Conservation (phyloP, 2,329 filamentous ascomycete species). For the Exophiala calicioides region DNA sequence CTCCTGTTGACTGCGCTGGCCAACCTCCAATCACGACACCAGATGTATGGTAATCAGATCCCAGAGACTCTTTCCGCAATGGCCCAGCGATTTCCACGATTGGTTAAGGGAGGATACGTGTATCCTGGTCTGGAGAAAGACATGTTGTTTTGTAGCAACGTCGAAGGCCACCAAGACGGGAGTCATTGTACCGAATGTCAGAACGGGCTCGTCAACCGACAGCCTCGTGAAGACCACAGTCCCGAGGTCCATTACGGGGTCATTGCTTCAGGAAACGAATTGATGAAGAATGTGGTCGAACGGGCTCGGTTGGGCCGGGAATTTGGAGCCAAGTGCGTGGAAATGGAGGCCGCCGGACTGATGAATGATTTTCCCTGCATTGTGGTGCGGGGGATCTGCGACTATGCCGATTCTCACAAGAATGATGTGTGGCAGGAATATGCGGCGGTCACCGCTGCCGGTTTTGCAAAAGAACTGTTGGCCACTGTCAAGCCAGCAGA, state of each 20-base stretch:
- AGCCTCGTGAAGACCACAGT: no score
- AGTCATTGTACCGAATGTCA: not conserved
- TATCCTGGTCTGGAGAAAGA: no score
- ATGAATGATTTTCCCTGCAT: conserved; percentile 20
- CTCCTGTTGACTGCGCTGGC: conserved; percentile 30
- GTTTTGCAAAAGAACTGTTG: no score
- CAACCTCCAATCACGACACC: conserved; percentile 23
- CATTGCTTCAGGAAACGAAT: no score
- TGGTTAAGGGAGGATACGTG: not conserved
- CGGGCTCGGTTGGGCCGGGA: conserved; percentile 16
- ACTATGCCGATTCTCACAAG: conserved; percentile 17
- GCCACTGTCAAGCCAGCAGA: no score
- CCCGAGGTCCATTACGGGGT: no score
- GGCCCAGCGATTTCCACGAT: not conserved
- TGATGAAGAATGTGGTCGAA: conserved; percentile 19
- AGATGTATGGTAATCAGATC: conserved; percentile 9
- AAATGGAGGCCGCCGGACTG: conserved; percentile 20
- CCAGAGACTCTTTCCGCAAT: not conserved
- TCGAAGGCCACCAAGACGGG: not conserved
- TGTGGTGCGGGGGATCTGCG: conserved; percentile 19
- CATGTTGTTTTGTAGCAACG: no score
- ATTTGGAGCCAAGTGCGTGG: conserved; percentile 5
- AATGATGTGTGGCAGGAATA: no score
- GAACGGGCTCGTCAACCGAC: no score
- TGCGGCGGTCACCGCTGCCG: no score